phyloP scores from a whole-genome alignment of 495 filamentous ascomycete species.

The Xylaria acuta region DNA sequence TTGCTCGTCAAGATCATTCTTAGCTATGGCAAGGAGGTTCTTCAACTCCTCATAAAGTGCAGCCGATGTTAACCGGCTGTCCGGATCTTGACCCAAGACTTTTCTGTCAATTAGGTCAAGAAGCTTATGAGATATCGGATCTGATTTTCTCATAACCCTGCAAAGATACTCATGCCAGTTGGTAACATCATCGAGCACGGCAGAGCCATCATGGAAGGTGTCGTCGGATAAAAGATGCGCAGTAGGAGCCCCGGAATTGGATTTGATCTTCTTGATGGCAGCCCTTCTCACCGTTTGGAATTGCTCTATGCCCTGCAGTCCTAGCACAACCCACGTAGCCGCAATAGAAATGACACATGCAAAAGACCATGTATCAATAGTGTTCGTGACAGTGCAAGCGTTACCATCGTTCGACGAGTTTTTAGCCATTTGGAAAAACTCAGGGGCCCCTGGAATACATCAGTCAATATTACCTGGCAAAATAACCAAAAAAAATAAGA shows the following conservation, averaged over 20 bases:
- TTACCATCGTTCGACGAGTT: background rate
- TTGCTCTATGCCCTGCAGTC: slow-evolving; percentile 31
- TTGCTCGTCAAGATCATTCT: background rate
- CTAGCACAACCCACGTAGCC: slow-evolving; percentile 50
- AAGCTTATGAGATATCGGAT: background rate
- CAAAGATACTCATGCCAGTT: background rate
- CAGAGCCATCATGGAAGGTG: background rate
- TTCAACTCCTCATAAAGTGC: background rate
- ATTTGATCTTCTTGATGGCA: background rate
- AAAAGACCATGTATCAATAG: slow-evolving; percentile 51
- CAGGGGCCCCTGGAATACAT: background rate
- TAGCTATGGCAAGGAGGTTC: background rate
- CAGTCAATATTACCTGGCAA: background rate
- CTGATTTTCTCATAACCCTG: background rate
- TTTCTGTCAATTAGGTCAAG: background rate
- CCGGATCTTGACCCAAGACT: background rate
- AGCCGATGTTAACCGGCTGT: background rate
- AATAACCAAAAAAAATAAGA: background rate
- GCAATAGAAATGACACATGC: slow-evolving; percentile 51
- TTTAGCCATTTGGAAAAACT: background rate
- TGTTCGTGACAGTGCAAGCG: slow-evolving; percentile 35
- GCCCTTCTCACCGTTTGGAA: background rate
- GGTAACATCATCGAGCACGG: background rate
- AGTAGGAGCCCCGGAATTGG: background rate
- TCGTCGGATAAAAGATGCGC: background rate